Evolutionary conservation across 768 basidiomycete genomes (phyloP).

Genomic region (Russula griseocarnosa): DNA sequence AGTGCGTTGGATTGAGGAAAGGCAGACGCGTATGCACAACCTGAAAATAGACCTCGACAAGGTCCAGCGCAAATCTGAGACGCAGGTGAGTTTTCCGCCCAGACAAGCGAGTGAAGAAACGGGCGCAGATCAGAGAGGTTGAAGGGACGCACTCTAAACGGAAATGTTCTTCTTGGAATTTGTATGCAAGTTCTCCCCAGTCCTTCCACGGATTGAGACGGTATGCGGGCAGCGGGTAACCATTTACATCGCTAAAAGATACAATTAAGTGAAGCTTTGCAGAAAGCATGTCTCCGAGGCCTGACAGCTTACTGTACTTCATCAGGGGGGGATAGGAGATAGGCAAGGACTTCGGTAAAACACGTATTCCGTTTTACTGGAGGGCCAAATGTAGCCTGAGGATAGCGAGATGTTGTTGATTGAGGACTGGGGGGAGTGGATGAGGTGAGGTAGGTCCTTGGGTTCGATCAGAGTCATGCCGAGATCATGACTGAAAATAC

Average conservation of each 20-base stretch:
- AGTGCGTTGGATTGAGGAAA: constrained; percentile 77
- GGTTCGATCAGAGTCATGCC: background rate
- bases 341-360: constrained; percentile 62
- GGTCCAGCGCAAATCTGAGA: constrained; percentile 81
- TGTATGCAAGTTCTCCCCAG: constrained; percentile 73
- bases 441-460: constrained; percentile 27
- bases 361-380: constrained; percentile 55
- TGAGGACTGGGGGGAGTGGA: constrained; percentile 33
- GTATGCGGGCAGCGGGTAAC: constrained; percentile 19
- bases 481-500: constrained; percentile 6
- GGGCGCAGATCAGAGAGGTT: background rate
- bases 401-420: constrained; percentile 31
- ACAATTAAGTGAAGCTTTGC: background rate
- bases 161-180: constrained; percentile 67
- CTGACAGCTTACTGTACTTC: constrained; percentile 36
- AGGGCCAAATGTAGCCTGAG: constrained; percentile 35
- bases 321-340: constrained; percentile 74
- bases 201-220: constrained; percentile 46
- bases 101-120: constrained; percentile 5
- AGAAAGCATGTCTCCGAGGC: background rate
- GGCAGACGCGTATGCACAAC: constrained; percentile 86
- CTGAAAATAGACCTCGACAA: constrained; percentile 93
- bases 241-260: constrained; percentile 16
- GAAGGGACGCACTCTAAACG: constrained; percentile 71
- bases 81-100: constrained; percentile 22